Evolutionary conservation across 768 basidiomycete species (phyloP).

Genomic region (Suillus bovinus): DNA sequence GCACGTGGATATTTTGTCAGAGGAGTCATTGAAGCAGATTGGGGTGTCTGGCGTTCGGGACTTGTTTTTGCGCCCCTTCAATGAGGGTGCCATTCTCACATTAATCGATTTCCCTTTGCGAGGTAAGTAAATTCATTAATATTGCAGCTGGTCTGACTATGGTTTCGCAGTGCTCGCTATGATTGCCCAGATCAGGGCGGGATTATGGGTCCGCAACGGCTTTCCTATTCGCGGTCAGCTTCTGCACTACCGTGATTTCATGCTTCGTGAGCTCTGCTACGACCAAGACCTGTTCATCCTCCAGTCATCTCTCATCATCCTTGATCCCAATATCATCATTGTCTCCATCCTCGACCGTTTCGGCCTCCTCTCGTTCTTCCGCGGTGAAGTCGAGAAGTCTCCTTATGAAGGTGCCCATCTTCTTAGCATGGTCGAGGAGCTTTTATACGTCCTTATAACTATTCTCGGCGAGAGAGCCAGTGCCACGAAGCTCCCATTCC

Average conservation of each 20-base stretch:
- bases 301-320: constrained; percentile 77
- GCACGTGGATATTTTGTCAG: constrained; percentile 68
- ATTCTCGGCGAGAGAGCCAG: constrained; percentile 82
- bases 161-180: constrained; percentile 69
- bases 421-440: constrained; percentile 88
- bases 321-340: constrained; percentile 78
- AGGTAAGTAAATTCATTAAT: constrained; percentile 49
- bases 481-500: constrained; percentile 66
- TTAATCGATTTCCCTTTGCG: constrained; percentile 87
- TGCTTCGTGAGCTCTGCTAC: constrained; percentile 93
- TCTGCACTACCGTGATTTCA: constrained; percentile 94
- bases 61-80: constrained; percentile 59
- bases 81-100: constrained; percentile 68
- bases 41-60: constrained; percentile 59
- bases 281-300: constrained; percentile 94
- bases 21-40: constrained; percentile 52
- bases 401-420: constrained; percentile 71
- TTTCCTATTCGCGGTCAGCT: constrained; percentile 93
- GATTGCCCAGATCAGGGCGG: constrained; percentile 93
- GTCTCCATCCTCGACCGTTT: constrained; percentile 91
- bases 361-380: constrained; percentile 78
- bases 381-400: constrained; percentile 53
- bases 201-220: constrained; percentile 97
- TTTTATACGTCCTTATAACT: constrained; percentile 84
- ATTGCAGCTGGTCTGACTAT: constrained; percentile 5